phyloP scores from a whole-genome alignment of 1,284 basidiomycete genomes.

The Rugiboletus extremiorientalis region DNA sequence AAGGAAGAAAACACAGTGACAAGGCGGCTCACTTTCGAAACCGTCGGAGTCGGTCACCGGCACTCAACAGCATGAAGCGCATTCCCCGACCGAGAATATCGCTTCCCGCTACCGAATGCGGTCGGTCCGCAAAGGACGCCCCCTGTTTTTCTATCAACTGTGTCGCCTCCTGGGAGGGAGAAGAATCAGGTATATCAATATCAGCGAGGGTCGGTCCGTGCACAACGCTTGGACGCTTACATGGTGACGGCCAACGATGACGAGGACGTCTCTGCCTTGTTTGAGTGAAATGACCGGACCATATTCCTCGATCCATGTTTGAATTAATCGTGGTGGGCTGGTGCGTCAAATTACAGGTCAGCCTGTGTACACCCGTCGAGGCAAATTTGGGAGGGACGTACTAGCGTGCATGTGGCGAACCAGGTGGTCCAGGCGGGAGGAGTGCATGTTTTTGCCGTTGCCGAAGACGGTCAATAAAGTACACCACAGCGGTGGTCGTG shows the following conservation, averaged over 20 bases:
- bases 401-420: conserved; percentile 23
- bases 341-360: not conserved
- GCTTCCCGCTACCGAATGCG: conserved; percentile 46
- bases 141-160: conserved; percentile 58
- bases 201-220: not conserved
- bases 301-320: conserved; percentile 39
- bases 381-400: conserved; percentile 1
- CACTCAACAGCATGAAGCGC: conserved; percentile 28
- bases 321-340: conserved; percentile 24
- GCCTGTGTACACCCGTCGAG: not conserved
- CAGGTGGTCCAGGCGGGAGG: conserved; percentile 24
- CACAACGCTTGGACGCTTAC: conserved; percentile 12
- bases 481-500: not conserved
- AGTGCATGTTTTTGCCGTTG: conserved; percentile 11
- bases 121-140: conserved; percentile 47
- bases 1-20: not conserved
- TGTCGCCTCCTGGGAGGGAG: conserved; percentile 40
- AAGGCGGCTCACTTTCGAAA: conserved; percentile 21
- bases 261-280: conserved; percentile 31
- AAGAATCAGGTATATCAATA: not conserved
- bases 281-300: conserved; percentile 38
- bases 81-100: conserved; percentile 41
- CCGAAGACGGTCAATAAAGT: conserved; percentile 4
- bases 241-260: conserved; percentile 38
- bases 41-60: conserved; percentile 22